Conservation (phyloP, 2,329 filamentous ascomycete genomes). For the Penicillium sumatraense region DNA sequence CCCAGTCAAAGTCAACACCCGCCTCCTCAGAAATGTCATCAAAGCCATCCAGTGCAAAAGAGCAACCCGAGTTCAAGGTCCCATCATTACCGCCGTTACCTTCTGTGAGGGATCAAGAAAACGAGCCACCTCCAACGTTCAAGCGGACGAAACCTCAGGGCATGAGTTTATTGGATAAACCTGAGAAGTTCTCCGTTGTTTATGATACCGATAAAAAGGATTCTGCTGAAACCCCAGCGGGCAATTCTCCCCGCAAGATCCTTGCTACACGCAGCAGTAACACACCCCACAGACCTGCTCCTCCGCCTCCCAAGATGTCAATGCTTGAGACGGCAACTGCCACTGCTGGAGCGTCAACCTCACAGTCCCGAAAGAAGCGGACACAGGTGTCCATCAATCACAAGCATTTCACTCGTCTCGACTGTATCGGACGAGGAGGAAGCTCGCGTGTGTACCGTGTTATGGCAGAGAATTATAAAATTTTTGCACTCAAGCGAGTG, state of each 20-base stretch:
- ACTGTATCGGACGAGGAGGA: conserved; percentile 88
- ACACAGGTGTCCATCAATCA: conserved; percentile 88
- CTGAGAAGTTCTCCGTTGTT: conserved; percentile 58
- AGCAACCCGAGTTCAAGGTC: conserved; percentile 62
- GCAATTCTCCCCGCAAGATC: conserved; percentile 50
- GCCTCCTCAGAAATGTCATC: conserved; percentile 49
- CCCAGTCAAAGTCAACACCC: conserved; percentile 44
- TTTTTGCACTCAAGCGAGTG: conserved; percentile 92
- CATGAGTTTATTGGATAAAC: conserved; percentile 61
- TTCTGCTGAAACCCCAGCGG: conserved; percentile 50
- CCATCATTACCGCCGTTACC: conserved; percentile 63
- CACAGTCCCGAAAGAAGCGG: conserved; percentile 74
- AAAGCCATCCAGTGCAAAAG: conserved; percentile 45
- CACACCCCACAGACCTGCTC: conserved; percentile 78
- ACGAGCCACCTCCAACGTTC: conserved; percentile 74
- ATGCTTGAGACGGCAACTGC: conserved; percentile 90
- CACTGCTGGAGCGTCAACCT: conserved; percentile 76
- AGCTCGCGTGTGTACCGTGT: conserved; percentile 95
- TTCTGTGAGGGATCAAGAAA: conserved; percentile 78
- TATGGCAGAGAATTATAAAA: conserved; percentile 94
- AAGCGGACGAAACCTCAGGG: conserved; percentile 63
- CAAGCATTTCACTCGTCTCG: conserved; percentile 85
- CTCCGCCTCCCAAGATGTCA: conserved; percentile 93
- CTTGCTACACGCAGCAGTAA: conserved; percentile 63
- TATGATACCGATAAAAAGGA: conserved; percentile 51